These are phyloP conservation scores for Leishmania gerbilli DNA, from an alignment of 208 protist species.

Conservation along the genomic window DNA sequence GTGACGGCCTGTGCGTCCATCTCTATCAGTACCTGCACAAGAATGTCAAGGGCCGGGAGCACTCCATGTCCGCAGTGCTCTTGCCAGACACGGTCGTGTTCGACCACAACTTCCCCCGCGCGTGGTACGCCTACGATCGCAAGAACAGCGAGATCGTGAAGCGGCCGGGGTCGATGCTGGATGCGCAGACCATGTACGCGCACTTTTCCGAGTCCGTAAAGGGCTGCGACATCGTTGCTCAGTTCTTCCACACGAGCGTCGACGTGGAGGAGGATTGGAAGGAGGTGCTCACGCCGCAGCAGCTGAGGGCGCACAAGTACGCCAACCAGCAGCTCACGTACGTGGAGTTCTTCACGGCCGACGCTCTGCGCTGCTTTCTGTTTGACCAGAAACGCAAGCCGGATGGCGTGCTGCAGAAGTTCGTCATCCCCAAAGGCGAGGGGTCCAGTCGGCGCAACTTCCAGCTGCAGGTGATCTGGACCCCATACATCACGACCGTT, in stretches of 20 bases:
- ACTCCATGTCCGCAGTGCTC: conserved; percentile 53
- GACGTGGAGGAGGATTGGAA: conserved; percentile 48
- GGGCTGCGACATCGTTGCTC: conserved; percentile 80
- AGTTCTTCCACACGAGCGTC: conserved; percentile 79
- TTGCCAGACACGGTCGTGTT: conserved; percentile 92
- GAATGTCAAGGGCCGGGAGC: conserved; percentile 80
- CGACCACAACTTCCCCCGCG: conserved; percentile 94
- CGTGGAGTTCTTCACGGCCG: conserved; percentile 86
- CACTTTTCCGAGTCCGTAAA: conserved; percentile 46
- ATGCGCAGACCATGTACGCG: conserved; percentile 84
- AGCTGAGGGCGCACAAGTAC: conserved; percentile 15
- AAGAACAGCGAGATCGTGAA: conserved; percentile 84
- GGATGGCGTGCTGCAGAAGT: conserved; percentile 91
- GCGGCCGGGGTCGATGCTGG: conserved; percentile 81
- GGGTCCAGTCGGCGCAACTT: conserved; percentile 68
- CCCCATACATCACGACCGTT: conserved; percentile 80
- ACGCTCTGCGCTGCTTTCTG: conserved; percentile 78
- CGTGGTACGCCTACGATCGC: conserved; percentile 90
- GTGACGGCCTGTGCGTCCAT: conserved; percentile 77
- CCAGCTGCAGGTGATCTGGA: conserved; percentile 90
- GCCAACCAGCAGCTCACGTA: conserved; percentile 65
- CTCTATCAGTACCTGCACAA: conserved; percentile 90
- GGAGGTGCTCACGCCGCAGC: conserved; percentile 27
- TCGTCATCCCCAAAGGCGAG: conserved; percentile 86
- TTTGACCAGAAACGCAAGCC: conserved; percentile 79